Conservation (phyloP, 257 asterid species). For the Ajuga chamaepitys region DNA sequence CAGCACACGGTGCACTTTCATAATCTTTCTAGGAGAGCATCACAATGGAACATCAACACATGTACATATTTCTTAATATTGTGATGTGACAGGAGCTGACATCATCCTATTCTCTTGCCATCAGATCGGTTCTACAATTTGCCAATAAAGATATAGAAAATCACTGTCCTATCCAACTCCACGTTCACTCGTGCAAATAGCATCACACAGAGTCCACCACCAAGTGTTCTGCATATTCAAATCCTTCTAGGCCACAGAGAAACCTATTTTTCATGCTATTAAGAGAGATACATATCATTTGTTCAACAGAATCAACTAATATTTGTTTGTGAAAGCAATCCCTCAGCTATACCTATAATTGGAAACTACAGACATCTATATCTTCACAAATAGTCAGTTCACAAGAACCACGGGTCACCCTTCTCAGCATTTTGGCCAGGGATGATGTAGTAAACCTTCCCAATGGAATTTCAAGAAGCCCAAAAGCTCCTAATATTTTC, state of each 20-base stretch:
- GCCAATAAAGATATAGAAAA: too few relatives aligned
- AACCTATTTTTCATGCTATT: background rate
- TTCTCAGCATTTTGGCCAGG: background rate
- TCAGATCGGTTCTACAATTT: too few relatives aligned
- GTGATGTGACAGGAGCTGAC: too few relatives aligned
- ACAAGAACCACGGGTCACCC: background rate
- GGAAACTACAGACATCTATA: background rate
- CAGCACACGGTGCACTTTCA: background rate
- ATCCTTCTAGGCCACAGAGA: background rate
- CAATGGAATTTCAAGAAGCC: background rate
- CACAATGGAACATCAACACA: background rate
- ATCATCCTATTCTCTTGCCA: too few relatives aligned
- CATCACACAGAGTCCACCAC: background rate
- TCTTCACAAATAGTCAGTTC: background rate
- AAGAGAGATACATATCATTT: background rate
- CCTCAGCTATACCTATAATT: background rate
- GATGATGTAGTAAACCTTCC: background rate
- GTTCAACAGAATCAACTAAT: background rate
- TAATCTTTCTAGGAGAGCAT: background rate
- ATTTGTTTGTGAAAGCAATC: too few relatives aligned
- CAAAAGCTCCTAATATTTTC: background rate
- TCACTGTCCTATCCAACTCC: too few relatives aligned
- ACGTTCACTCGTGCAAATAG: background rate
- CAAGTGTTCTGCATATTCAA: background rate
- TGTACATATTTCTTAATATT: too few relatives aligned